Base-by-base conservation (phyloP, 768 basidiomycete species). In the Lactarius tabidus region DNA sequence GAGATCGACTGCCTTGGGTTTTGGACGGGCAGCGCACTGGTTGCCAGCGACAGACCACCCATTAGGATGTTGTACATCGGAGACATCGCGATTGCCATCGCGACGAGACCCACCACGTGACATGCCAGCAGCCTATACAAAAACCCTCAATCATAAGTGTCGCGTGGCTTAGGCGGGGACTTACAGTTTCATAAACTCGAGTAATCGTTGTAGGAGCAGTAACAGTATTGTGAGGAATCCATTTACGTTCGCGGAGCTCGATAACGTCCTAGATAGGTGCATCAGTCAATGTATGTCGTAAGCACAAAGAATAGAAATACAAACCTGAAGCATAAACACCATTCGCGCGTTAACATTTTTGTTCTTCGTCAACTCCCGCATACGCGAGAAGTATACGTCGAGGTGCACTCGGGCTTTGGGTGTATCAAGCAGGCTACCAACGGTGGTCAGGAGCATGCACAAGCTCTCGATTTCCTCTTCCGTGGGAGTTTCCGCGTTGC, bases 381-480 rank as follows among this genome's bases (percentile, higher is more conserved):
- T 94, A 62, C 96, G 85, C 41, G 90, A n/a, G n/a, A n/a, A n/a
- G n/a, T n/a, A n/a, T n/a, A n/a, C n/a, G n/a, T n/a, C n/a, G n/a
- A n/a, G n/a, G 71, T 93, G 90, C 18, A 86, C 88, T 56, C 83
- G 85, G 35, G 92, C 88, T 79, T 93, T 94, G 29, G 76, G 77
- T 7, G 86, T 89, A 71, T 98, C 97, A 60, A 98, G 85, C n/a
- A 83, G 79, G 61, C 82, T 80, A 60, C 96, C 96, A 59, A 98
- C 92, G 7, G 96, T 98, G 23, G 89, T 84, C 59, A 99, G 76
- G 60, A 98, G 83, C 75, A 93, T 94, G 83, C 95, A 98, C 63
- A 97, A 82, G 55, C 89, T 92, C 82, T 98, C 96, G 69, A 99
- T 91, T 73, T 97, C 95, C 79, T 98, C 96, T 77, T 98, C 96